Base-by-base conservation (phyloP, 2,329 filamentous ascomycete species). In the Cladosporium colombiae region DNA sequence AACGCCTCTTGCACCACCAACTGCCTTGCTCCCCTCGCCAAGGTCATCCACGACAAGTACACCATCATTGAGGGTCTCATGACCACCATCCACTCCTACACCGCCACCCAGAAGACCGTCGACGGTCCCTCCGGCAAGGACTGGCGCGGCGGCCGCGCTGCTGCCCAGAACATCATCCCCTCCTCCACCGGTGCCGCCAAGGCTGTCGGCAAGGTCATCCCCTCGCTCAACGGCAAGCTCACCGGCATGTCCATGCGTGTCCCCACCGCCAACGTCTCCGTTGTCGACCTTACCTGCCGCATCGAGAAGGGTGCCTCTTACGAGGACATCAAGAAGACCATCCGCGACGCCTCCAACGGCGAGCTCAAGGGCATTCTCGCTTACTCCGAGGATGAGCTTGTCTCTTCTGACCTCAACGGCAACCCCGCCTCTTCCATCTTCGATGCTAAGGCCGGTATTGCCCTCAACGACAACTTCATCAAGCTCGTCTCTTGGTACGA, bases 1-100 rank as follows among this genome's bases (percentile, higher is more conserved):
- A 99, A 99, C 87, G 95, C 95, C 77, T 98, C 95, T 76, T 98
- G 95, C 92, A 99, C 95, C 82, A 98, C 95, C 88, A 99, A 99
- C 92, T 98, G 95, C 90, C 85, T 99, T 83, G 95, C 95, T 82
- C 95, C 95, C 81, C 91, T 99, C 73, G 95, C 95, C 86, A 99
- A 98, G 91, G 93, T 98, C 79, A 89, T 99, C 85, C 86, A 99
- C 89, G 94, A 98, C 88, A 96, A 97, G 84, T 99, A 90, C 86
- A 90, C 87, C 82, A 95, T 99, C 81, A 83, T 97, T 78, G 95
- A 99, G 89, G 95, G 94, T 88, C 90, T 98, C 78, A 99, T 99
- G 95, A 98, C 95, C 84, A 99, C 95, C 75, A 89, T 98, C 82
- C 95, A 99, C 91, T 97, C 95, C 78, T 98, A 98, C 91, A 98